Base-by-base conservation (phyloP, 805 yeast genomes). In the Lipomyces yamanashiensis region DNA sequence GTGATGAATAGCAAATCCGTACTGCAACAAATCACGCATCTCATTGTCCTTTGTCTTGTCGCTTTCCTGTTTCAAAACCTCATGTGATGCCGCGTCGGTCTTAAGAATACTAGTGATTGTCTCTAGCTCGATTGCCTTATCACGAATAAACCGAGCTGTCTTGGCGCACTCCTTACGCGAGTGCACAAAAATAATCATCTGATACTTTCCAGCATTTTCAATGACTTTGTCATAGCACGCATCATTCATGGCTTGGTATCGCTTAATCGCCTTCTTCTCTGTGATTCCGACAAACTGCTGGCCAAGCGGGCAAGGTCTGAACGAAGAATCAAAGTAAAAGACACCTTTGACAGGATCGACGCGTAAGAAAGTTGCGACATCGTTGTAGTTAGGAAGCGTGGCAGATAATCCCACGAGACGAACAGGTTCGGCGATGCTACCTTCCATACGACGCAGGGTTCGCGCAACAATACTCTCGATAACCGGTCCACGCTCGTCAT, bases 341-440 rank as follows among this genome's bases (percentile, higher is more conserved):
- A 92, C 71, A 0, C 93, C 92, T 72, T 92, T 92, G 1, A 98
- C 97, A 57, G 93, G 81, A 0, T 98, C 92, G 0, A 74, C 75
- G 48, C 83, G 69, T 1, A 80, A 74, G 8, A 72, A 68, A 0
- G 86, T 81, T 0, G 85, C 78, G 4, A 84, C 72, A 63, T 84
- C 87, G 2, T 73, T 71, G 28, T 81, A 78, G 62, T 84, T 84
- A 1, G 85, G 84, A 12, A 84, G 78, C 0, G 86, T 83, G 0
- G 87, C 87, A 43, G 87, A 82, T 1, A 81, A 73, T 0, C 82
- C 83, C 37, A 82, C 71, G 8, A 82, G 74, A 59, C 85, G 74
- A 59, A 79, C 71, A 19, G 74, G 74, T 62, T 79, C 82, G 0
- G 98, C 98, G 0, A 98, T 92, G 13, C 93, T 79, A 0, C 96